Percentiles rank a stretch among this genome's conserved stretches.
These are phyloP conservation scores for Jatropha multifida DNA, from an alignment of 441 rosid genomes.

Conservation along the genomic window DNA sequence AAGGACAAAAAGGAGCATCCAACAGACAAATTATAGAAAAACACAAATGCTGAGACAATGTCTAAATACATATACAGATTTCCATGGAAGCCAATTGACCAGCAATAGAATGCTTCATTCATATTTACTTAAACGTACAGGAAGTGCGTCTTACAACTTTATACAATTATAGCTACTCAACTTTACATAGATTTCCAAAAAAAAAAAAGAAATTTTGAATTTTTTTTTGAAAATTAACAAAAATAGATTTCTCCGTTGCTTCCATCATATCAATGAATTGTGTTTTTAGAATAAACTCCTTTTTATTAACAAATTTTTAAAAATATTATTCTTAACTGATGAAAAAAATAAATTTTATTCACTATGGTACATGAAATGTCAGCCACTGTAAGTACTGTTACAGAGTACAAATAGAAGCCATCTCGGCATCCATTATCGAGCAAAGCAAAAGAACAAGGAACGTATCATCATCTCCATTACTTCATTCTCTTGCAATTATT, in stretches of 20 bases:
- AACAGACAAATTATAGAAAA: neutral
- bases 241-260: too few relatives aligned
- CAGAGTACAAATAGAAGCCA: neutral
- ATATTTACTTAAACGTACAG: neutral
- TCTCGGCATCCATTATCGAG: conserved; percentile 6
- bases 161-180: neutral
- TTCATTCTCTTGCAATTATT: neutral
- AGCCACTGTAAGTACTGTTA: neutral
- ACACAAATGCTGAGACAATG: neutral
- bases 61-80: neutral
- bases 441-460: neutral
- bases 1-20: neutral
- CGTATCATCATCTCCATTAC: neutral
- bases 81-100: neutral
- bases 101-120: neutral
- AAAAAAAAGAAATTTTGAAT: too few relatives aligned
- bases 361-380: too few relatives aligned
- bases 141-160: neutral
- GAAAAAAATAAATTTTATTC: too few relatives aligned
- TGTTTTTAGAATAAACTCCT: too few relatives aligned
- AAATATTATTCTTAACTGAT: too few relatives aligned
- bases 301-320: too few relatives aligned
- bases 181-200: neutral
- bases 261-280: too few relatives aligned
- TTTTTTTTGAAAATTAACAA: too few relatives aligned